A percentile compares a stretch with the other conserved stretches of the same genome.
These are phyloP conservation scores for Colletotrichum sp. DNA, from an alignment of 2,329 filamentous ascomycete genomes.

Conservation along the genomic window DNA sequence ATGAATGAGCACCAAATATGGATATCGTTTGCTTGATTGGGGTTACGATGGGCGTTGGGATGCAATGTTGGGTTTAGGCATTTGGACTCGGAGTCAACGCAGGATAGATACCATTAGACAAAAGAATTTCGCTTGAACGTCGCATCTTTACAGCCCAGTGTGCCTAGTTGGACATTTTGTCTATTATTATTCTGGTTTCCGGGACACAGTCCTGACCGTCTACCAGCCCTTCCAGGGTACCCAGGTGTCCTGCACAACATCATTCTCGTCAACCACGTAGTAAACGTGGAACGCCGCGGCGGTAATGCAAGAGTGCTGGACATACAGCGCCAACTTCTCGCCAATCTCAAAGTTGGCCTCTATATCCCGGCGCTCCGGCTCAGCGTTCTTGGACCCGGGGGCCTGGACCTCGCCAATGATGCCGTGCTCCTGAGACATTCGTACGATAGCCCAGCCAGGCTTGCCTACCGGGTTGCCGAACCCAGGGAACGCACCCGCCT, in stretches of 20 bases:
- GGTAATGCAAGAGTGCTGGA: constrained; percentile 41
- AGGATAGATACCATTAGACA: neutral
- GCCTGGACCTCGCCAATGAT: constrained; percentile 28
- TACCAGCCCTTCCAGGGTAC: constrained; percentile 42
- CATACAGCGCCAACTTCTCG: constrained; percentile 33
- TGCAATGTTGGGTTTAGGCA: neutral
- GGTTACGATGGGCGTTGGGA: neutral
- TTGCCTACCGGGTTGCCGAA: constrained; percentile 33
- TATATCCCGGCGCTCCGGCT: constrained; percentile 16
- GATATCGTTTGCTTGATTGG: constrained; percentile 50
- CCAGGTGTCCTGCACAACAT: constrained; percentile 37
- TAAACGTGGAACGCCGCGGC: constrained; percentile 39
- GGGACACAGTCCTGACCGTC: accelerated
- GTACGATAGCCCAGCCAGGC: constrained; percentile 34
- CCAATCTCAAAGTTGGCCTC: constrained; percentile 36
- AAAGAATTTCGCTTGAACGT: neutral
- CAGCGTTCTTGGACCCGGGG: constrained; percentile 13
- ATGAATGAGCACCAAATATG: constrained; percentile 52
- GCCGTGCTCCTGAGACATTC: constrained; percentile 42
- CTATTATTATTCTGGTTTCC: too few species aligned
- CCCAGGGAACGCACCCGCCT: constrained; percentile 33
- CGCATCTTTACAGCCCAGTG: neutral
- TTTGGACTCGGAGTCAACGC: neutral
- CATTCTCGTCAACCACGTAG: constrained; percentile 39
- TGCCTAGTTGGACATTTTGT: too few species aligned